Evolutionary conservation across 164 flowering plant species (phyloP).

Genomic region (Umbilicus rupestris): DNA sequence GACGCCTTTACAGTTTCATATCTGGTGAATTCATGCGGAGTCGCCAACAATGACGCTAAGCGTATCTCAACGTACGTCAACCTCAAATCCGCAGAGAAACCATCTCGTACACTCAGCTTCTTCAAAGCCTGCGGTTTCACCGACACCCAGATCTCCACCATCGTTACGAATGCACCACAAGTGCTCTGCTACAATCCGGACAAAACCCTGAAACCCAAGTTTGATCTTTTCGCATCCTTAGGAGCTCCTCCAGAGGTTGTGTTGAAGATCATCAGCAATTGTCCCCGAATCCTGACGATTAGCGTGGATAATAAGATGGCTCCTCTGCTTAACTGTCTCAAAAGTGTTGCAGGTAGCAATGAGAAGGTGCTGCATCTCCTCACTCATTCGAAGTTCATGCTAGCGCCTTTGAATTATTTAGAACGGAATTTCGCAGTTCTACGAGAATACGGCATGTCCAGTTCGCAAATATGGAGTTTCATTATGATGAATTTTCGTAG

Average conservation of each 20-base stretch:
- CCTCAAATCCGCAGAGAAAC: slow-evolving; percentile 9
- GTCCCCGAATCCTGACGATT: background rate
- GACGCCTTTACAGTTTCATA: slow-evolving; percentile 3
- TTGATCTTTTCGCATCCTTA: slow-evolving; percentile 4
- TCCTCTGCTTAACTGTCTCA: background rate
- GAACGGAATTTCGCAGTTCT: slow-evolving; percentile 4
- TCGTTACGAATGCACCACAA: background rate
- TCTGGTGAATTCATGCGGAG: slow-evolving; percentile 3
- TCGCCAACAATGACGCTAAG: background rate
- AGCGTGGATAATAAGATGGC: background rate
- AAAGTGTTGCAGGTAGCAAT: background rate
- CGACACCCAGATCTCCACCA: background rate
- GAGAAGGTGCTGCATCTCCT: background rate
- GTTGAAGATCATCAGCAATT: background rate
- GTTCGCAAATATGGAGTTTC: background rate
- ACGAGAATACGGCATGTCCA: background rate
- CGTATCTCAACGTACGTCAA: background rate
- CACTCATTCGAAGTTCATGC: background rate
- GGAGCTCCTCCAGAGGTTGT: background rate
- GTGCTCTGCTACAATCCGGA: background rate
- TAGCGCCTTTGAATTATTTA: background rate
- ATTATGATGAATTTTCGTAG: background rate
- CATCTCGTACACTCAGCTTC: background rate
- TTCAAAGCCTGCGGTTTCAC: slow-evolving; percentile 3
- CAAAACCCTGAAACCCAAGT: slow-evolving; percentile 6